phyloP scores from a whole-genome alignment of 805 yeast species.

The Starmerella davenportii region DNA sequence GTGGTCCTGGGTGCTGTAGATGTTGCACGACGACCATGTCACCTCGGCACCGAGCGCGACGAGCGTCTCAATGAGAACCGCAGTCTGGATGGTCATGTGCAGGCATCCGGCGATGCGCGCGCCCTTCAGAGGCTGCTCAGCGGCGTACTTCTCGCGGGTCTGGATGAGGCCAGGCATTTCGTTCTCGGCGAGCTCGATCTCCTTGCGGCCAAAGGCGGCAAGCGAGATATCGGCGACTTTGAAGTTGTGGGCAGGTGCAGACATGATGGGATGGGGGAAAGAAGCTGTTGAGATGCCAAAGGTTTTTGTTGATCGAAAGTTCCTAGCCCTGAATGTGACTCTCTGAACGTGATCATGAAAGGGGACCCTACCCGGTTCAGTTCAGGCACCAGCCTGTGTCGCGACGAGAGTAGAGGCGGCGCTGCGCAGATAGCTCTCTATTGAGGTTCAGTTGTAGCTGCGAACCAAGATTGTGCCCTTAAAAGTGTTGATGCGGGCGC shows the following conservation, averaged over 20 bases:
- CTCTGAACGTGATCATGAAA: not conserved
- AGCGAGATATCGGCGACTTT: constrained; percentile 95
- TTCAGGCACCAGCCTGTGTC: too few relatives aligned
- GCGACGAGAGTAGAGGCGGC: too few relatives aligned
- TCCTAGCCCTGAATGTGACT: not conserved
- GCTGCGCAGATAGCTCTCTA: too few relatives aligned
- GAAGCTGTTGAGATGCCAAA: not conserved
- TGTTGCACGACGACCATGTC: constrained; percentile 98
- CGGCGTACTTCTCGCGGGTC: constrained; percentile 84
- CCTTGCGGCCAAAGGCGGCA: constrained; percentile 99
- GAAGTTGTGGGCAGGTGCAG: constrained; percentile 57
- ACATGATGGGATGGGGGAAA: constrained; percentile 24
- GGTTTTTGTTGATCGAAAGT: not conserved
- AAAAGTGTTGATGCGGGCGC: too few relatives aligned
- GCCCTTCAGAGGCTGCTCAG: constrained; percentile 87
- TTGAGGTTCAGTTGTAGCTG: too few relatives aligned
- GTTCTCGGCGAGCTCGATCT: constrained; percentile 94
- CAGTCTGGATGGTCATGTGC: constrained; percentile 99
- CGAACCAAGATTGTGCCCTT: too few relatives aligned
- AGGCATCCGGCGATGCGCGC: constrained; percentile 98
- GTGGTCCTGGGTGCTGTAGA: constrained; percentile 98
- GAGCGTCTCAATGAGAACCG: constrained; percentile 93
- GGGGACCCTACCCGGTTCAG: too few relatives aligned
- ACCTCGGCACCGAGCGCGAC: constrained; percentile 98
- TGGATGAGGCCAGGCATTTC: constrained; percentile 99